phyloP scores from a whole-genome alignment of 345 rosid species.

The Hibiscus trionum region DNA sequence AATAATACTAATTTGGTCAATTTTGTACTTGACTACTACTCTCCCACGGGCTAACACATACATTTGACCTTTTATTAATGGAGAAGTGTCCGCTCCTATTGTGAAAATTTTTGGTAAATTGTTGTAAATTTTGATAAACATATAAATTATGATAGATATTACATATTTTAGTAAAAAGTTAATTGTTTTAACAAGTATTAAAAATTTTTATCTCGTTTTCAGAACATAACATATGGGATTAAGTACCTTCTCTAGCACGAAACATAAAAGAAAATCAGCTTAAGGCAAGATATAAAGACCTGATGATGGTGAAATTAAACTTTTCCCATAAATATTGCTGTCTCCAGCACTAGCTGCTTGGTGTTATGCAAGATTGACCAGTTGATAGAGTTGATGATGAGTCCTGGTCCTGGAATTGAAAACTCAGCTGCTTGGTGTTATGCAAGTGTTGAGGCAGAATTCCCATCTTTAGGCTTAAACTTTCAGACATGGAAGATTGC shows the following conservation, averaged over 20 bases:
- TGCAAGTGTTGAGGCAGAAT: constrained; percentile 26
- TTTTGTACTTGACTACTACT: too few species aligned
- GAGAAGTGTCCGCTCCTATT: too few species aligned
- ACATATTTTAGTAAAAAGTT: too few species aligned
- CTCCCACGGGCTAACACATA: too few species aligned
- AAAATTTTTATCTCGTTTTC: too few species aligned
- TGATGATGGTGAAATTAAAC: constrained; percentile 20
- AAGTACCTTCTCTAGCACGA: too few species aligned
- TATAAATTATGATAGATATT: too few species aligned
- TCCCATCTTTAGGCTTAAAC: constrained; percentile 44
- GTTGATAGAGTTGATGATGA: constrained; percentile 68
- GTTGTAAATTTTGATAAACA: not conserved
- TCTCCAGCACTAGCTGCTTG: constrained; percentile 42
- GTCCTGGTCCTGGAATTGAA: constrained; percentile 54
- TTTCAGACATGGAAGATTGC: constrained; percentile 26
- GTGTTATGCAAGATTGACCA: constrained; percentile 59
- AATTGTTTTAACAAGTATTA: too few species aligned
- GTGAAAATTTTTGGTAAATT: too few species aligned
- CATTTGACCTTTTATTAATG: too few species aligned
- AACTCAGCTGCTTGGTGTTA: constrained; percentile 34
- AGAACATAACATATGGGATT: too few species aligned
- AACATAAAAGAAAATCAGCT: not conserved
- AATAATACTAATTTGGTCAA: too few species aligned
- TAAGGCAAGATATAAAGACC: constrained; percentile 27
- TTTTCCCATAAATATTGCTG: constrained; percentile 25